A percentile compares a stretch with the other conserved stretches of the same genome.
phyloP scores from a whole-genome alignment of 768 basidiomycete genomes.

The Suillus brevipes region DNA sequence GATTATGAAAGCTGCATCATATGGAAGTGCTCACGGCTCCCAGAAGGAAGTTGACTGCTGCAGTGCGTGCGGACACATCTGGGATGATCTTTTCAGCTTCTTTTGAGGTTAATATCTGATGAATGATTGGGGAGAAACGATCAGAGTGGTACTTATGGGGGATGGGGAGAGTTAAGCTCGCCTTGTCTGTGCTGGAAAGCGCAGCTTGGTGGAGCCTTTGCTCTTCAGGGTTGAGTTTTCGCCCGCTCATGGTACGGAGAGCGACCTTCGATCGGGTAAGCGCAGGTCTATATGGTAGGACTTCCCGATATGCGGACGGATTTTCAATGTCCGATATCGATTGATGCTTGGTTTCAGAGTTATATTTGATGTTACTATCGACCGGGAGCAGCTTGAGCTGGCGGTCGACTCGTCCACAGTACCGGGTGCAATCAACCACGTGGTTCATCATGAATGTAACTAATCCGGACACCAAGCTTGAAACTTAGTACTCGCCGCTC shows the following conservation, averaged over 20 bases:
- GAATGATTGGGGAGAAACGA: constrained; percentile 26
- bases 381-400: too few species aligned
- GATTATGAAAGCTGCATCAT: constrained; percentile 27
- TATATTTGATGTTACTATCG: too few species aligned
- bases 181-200: constrained; percentile 44
- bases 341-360: background rate
- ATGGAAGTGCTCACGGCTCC: constrained; percentile 51
- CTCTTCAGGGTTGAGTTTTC: constrained; percentile 52
- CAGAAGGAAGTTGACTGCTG: constrained; percentile 79
- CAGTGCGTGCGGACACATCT: constrained; percentile 60
- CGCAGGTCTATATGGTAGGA: background rate
- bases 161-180: constrained; percentile 32
- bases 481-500: background rate
- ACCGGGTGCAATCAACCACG: background rate
- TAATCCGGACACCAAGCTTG: too few species aligned
- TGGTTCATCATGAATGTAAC: background rate
- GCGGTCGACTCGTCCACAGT: too few species aligned
- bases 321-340: background rate
- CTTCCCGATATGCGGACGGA: background rate
- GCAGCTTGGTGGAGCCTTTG: constrained; percentile 3
- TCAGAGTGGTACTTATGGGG: background rate
- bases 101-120: constrained; percentile 49
- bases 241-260: constrained; percentile 45
- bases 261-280: too few species aligned
- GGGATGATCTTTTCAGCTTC: constrained; percentile 65